Percentiles rank a stretch among this genome's conserved stretches.
Evolutionary conservation across 2,329 filamentous ascomycete genomes (phyloP).

Genomic region (Tricladium varicosporioides): DNA sequence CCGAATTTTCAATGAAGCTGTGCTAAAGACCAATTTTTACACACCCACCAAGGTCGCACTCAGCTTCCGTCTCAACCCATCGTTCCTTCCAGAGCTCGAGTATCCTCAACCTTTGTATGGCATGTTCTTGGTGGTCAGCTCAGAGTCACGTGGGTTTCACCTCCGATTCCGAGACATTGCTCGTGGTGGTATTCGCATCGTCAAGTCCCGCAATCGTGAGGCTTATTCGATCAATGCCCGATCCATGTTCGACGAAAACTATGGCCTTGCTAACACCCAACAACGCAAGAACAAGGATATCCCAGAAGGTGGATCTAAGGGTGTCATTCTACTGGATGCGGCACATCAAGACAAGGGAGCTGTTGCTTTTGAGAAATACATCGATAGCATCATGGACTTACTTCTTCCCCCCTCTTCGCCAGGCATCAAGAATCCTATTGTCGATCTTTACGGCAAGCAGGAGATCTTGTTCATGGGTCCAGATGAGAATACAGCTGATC

Average conservation of each 20-base stretch:
- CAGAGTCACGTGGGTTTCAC: conserved; percentile 96
- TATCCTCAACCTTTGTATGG: conserved; percentile 93
- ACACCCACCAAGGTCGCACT: conserved; percentile 97
- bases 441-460: conserved; percentile 90
- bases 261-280: conserved; percentile 95
- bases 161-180: conserved; percentile 96
- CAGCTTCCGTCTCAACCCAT: conserved; percentile 89
- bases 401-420: conserved; percentile 86
- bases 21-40: conserved; percentile 93
- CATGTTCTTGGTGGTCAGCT: conserved; percentile 98
- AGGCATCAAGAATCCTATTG: conserved; percentile 98
- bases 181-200: conserved; percentile 94
- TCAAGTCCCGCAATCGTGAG: conserved; percentile 96
- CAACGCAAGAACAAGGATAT: conserved; percentile 99
- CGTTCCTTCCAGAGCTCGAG: conserved; percentile 85
- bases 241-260: conserved; percentile 97
- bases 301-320: conserved; percentile 95
- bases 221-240: conserved; percentile 95
- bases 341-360: conserved; percentile 90
- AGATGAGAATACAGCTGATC: conserved; percentile 96
- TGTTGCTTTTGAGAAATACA: conserved; percentile 98
- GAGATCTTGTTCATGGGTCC: conserved; percentile 99
- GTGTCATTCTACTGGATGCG: conserved; percentile 90
- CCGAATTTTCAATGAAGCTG: conserved; percentile 87
- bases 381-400: conserved; percentile 95